Conservation (phyloP, 208 protist species). For the Endotrypanum monterogeii region DNA sequence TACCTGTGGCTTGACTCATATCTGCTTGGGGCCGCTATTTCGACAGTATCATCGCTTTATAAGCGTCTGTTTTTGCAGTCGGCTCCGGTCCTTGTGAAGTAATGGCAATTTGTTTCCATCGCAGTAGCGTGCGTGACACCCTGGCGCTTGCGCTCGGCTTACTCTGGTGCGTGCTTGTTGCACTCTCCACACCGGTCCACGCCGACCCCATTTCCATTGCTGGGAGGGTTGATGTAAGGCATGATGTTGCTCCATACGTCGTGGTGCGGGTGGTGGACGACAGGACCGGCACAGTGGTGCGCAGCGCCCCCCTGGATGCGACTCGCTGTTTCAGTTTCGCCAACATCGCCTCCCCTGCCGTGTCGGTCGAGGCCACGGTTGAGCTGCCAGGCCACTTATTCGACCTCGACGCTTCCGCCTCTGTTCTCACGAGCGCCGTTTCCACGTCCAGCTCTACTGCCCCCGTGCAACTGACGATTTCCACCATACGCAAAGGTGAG, state of each 20-base stretch:
- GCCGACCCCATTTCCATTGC: slow-evolving; percentile 34
- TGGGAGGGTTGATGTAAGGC: slow-evolving; percentile 52
- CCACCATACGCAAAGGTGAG: slow-evolving; percentile 20
- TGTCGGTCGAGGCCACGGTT: slow-evolving; percentile 47
- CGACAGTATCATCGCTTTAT: neutral
- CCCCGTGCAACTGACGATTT: slow-evolving; percentile 43
- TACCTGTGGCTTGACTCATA: neutral
- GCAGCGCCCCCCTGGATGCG: slow-evolving; percentile 50
- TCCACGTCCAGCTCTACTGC: slow-evolving; percentile 8
- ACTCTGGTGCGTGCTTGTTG: slow-evolving; percentile 1
- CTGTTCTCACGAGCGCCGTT: slow-evolving; percentile 40
- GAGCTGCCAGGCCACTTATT: slow-evolving; percentile 47
- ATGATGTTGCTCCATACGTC: slow-evolving; percentile 47
- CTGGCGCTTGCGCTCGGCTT: slow-evolving; percentile 19
- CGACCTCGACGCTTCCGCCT: slow-evolving; percentile 34
- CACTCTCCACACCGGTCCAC: neutral
- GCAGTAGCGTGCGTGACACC: neutral
- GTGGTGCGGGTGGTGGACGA: slow-evolving; percentile 66
- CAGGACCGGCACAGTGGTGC: slow-evolving; percentile 51
- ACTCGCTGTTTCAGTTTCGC: slow-evolving; percentile 71
- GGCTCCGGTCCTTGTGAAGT: neutral
- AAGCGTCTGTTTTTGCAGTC: neutral
- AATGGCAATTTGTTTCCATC: slow-evolving; percentile 4
- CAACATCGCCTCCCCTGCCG: slow-evolving; percentile 39
- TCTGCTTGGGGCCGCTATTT: neutral